Evolutionary conservation across 2,329 filamentous ascomycete genomes (phyloP), one percentile per base, ranked within the genome.

Genomic region (Scedosporium apiospermum): DNA sequence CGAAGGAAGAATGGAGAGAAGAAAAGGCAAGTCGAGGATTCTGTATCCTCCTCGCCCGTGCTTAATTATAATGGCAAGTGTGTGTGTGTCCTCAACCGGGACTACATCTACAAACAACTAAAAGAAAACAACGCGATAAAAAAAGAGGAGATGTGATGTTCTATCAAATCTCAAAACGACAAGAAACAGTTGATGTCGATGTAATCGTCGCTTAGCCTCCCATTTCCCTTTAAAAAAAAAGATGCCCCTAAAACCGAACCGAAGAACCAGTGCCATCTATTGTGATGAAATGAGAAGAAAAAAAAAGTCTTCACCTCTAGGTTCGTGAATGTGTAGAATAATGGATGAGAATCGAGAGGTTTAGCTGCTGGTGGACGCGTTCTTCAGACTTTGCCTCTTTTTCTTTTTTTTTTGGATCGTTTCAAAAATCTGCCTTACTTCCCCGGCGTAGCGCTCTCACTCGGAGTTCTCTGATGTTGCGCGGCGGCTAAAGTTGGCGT

Each of bases 381-480:
- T 4, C 10, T 14, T 4, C 4, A 38, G 34, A 38, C 34, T 12
- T 38, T 12, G 34, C 10, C 10, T 14, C 34, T 38, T 38, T 38
- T 12, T n/a, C n/a, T n/a, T n/a, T n/a, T n/a, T n/a, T n/a, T n/a
- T n/a, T n/a, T n/a, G n/a, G n/a, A 34, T 34, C 34, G 12, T 38
- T 38, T 38, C 34, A 38, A 38, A 60, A 38, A 38, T 38, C 10
- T 10, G 3, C 44, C n/a, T 63, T 65, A 71, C 62, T 69, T 69
- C 60, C 68, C 66, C 18, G 75, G 75, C 7, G 76, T 77, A 42
- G 74, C 75, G 49, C 75, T 77, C 46, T 73, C 73, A 51, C 76
- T 77, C 14, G 73, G 66, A 61, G 76, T 73, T 44, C 75, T 72
- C 44, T 69, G 66, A n/a, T 66, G 67, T 23, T 65, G 58, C 14